These are phyloP conservation scores for Huntiella moniliformis DNA, from an alignment of 2,329 filamentous ascomycete species.

Conservation along the genomic window DNA sequence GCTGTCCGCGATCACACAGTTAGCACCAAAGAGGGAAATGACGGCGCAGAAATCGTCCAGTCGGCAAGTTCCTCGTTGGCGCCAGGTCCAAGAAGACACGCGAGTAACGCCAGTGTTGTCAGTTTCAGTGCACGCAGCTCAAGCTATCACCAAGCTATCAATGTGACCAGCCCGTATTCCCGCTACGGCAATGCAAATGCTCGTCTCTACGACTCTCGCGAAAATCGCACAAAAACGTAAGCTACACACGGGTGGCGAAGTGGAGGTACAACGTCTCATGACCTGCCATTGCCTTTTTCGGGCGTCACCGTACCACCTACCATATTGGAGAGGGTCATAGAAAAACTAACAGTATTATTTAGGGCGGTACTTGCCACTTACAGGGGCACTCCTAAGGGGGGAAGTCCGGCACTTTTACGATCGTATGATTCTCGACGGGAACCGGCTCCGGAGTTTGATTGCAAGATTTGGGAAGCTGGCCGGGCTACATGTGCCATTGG, in stretches of 20 bases:
- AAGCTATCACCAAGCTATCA: constrained; percentile 36
- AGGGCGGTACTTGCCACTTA: constrained; percentile 85
- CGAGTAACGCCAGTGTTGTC: constrained; percentile 65
- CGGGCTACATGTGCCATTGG: constrained; percentile 84
- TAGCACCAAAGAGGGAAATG: constrained; percentile 66
- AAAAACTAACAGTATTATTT: constrained; percentile 4
- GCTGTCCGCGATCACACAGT: constrained; percentile 74
- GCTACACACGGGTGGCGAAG: constrained; percentile 18
- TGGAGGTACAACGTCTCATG: too few relatives aligned
- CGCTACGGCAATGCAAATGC: constrained; percentile 71
- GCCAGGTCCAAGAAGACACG: constrained; percentile 37
- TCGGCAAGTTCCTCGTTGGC: constrained; percentile 20
- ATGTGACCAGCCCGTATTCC: constrained; percentile 31
- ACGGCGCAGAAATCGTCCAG: constrained; percentile 31
- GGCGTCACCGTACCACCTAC: too few relatives aligned
- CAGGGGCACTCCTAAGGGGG: constrained; percentile 55
- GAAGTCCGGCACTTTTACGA: constrained; percentile 55
- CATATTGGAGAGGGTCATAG: neutral
- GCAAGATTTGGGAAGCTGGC: constrained; percentile 92
- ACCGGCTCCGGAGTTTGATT: constrained; percentile 76
- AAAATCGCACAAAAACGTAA: constrained; percentile 79
- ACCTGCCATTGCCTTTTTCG: too few relatives aligned
- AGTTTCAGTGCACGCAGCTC: constrained; percentile 57
- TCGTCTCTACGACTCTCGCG: constrained; percentile 67
- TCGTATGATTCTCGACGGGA: constrained; percentile 94